Base-by-base conservation (phyloP, 2,329 filamentous ascomycete species). In the Dactylonectria estremocensis region DNA sequence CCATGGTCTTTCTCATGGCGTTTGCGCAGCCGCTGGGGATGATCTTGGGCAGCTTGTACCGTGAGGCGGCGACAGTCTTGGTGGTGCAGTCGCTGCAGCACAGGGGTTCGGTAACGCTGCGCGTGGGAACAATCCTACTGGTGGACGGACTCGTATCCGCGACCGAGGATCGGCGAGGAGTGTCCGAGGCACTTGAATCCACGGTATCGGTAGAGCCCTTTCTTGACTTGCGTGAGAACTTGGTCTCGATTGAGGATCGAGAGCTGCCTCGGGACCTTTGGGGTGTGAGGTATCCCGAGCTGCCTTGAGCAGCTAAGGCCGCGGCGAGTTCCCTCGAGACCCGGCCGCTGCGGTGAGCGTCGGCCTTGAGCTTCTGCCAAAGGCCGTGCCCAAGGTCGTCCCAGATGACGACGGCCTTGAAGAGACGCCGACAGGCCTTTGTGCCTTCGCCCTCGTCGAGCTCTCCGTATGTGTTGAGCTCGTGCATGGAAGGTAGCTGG, bases 401-500 rank as follows among this genome's bases (percentile, higher is more conserved):
- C 80, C 80, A 82, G 40, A 82, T 77, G 45, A 82, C 80, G 11
- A 78, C 77, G 28, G 80, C 80, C 68, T 80, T 81, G 77, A 82
- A 82, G 5, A 81, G 72, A 14, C 77, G 76, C 37, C 80, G 75
- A 67, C 80, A 81, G 45, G 78, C 78, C 43, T 76, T 75, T 3
- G 80, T 82, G 63, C 80, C 80, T 46, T 80, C 76, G 45, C 75
- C 75, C 63, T 80, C 77, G 61, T 77, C 72, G 48, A 82, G 73
- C 22, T 67, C 59, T 33, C 79, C 79, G 49, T 76, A 81, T 8
- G 75, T 70, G 53, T 77, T 74, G 33, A 82, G 77, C 68, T 80
- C 78, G 31, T 77, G 70, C 67, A 81, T 77, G 58, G 77, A 75
- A 14, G 80, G 80, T 3, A 82, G 76, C 18, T 67, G 74, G 3